Base-by-base conservation (phyloP, 164 flowering plant genomes). In the Annona squamosa region DNA sequence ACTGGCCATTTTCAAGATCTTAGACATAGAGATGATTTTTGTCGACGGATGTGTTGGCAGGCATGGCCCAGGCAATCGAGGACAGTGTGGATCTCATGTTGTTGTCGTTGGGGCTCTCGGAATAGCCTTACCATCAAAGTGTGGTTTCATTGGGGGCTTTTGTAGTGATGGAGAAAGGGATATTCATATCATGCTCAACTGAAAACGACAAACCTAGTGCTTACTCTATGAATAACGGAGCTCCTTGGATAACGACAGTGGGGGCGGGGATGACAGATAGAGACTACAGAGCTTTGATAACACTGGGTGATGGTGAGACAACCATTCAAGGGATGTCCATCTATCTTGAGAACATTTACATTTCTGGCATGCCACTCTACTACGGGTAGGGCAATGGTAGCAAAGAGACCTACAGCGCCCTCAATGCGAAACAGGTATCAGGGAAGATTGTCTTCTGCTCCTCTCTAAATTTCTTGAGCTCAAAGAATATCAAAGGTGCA, bases 401-500 rank as follows among this genome's bases (percentile, higher is more conserved):
- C 59, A 77, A 76, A 61, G 85, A 75, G 73, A 71, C 62, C 5
- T 2, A 0, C 3, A 2, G 69, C 47, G 16, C 82, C 1, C 68
- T 84, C 1, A 73, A 82, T 48, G 74, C 80, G 0, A 46, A 75
- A n/a, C 82, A 81, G 1, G 83, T 84, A n/a, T 77, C 74, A 0
- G 82, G 83, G 17, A 84, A 81, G 76, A 47, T 77, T 3, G 46
- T 84, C 18, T 75, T 79, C 71, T 84, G 87, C n/a, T 72, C 76
- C 42, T 74, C 17, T 17, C 48, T 7, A 42, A 46, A 4, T 10
- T 7, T 66, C 26, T 3, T 72, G 16, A 46, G 52, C 4, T 47
- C 75, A 17, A n/a, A 70, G 3, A 83, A 83, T n/a, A 85, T 79
- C 2, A 63, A 47, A 0, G 84, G 80, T 16, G 86, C 71, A 1